Percentiles rank a stretch among this genome's conserved stretches.
Evolutionary conservation across 495 filamentous ascomycete genomes (phyloP).

Genomic region (Xylaria cubensis): DNA sequence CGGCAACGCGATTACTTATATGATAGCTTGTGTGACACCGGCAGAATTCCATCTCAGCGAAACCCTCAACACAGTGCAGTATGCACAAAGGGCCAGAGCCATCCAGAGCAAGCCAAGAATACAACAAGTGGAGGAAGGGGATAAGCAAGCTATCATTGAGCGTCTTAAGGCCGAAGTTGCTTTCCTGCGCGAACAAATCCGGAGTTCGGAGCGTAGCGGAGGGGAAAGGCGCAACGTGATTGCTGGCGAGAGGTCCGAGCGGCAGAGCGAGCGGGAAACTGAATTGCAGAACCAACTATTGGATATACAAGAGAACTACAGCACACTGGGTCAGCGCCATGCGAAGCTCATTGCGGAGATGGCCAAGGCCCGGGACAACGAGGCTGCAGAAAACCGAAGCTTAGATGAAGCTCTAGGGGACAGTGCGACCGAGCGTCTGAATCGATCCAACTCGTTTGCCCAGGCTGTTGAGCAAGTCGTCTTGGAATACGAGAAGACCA

Average conservation of each 20-base stretch:
- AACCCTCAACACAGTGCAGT: constrained; percentile 96
- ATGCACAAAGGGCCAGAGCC: constrained; percentile 92
- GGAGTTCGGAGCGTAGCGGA: constrained; percentile 67
- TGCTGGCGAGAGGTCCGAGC: constrained; percentile 75
- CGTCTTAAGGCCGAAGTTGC: constrained; percentile 91
- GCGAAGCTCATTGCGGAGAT: constrained; percentile 95
- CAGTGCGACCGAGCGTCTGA: constrained; percentile 85
- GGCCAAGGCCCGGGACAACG: constrained; percentile 78
- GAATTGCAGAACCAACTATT: constrained; percentile 94
- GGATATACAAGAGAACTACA: constrained; percentile 95
- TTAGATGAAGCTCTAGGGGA: constrained; percentile 67
- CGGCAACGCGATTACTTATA: constrained; percentile 97
- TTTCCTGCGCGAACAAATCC: constrained; percentile 93
- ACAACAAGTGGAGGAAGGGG: constrained; percentile 91
- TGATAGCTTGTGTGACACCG: constrained; percentile 98
- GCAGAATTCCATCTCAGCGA: constrained; percentile 98
- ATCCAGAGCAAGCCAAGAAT: constrained; percentile 98
- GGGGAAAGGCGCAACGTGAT: constrained; percentile 62
- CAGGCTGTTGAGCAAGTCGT: constrained; percentile 95
- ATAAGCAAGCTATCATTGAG: constrained; percentile 94
- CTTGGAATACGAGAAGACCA: constrained; percentile 98
- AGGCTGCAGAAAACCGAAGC: constrained; percentile 57
- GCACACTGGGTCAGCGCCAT: constrained; percentile 85
- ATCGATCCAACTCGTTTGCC: constrained; percentile 93
- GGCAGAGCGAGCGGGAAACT: constrained; percentile 82